Conservation (phyloP, 2,329 filamentous ascomycete genomes). For the Aureobasidium vineae region DNA sequence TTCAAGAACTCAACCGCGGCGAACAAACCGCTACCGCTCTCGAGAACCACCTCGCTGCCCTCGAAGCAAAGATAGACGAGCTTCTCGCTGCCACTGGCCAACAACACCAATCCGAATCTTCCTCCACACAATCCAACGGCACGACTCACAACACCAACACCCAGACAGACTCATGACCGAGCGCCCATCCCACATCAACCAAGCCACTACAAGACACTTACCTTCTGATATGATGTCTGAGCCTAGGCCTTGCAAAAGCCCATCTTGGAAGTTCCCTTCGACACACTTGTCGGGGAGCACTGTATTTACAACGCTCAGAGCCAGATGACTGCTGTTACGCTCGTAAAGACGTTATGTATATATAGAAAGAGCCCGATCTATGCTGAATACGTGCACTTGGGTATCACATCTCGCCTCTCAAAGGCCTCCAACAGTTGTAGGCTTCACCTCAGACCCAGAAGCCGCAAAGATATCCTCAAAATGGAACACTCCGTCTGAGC, state of each 20-base stretch:
- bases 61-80: constrained; percentile 57
- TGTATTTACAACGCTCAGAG: neutral
- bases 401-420: constrained; percentile 28
- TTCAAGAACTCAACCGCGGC: constrained; percentile 54
- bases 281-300: neutral
- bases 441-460: constrained; percentile 33
- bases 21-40: constrained; percentile 56
- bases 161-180: neutral
- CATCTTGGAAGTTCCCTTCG: too few species aligned
- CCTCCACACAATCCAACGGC: neutral
- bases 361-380: constrained; percentile 9
- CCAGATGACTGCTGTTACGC: neutral
- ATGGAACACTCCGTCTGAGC: constrained; percentile 65
- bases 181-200: neutral
- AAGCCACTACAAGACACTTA: neutral
- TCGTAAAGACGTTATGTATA: neutral
- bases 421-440: constrained; percentile 35
- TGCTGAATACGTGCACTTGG: neutral
- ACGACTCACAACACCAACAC: neutral
- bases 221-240: neutral
- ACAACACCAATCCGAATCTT: constrained; percentile 31
- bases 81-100: constrained; percentile 50
- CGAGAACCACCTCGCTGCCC: constrained; percentile 53
- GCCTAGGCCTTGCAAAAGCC: neutral
- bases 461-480: constrained; percentile 47